A percentile compares a stretch with the other conserved stretches of the same genome.
phyloP scores from a whole-genome alignment of 2,329 filamentous ascomycete species.

The Alternaria longipes region DNA sequence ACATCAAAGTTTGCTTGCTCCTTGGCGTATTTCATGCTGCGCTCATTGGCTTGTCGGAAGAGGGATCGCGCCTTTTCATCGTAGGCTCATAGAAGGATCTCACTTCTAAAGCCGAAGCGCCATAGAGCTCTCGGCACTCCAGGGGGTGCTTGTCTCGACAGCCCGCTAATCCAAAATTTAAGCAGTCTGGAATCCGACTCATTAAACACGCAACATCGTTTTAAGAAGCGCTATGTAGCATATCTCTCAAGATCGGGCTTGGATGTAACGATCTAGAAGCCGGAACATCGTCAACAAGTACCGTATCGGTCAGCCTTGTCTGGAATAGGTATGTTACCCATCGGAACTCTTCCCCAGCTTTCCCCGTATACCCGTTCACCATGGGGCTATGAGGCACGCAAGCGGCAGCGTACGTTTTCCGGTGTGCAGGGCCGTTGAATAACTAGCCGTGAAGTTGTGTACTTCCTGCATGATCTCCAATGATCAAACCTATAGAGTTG shows the following conservation, averaged over 20 bases:
- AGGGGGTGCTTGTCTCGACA: not conserved
- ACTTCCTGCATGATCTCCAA: not conserved
- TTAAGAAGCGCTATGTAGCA: not conserved
- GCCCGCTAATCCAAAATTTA: not conserved
- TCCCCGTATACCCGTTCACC: not conserved
- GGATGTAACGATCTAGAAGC: not conserved
- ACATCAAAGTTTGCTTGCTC: constrained; percentile 17
- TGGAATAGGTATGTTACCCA: constrained; percentile 11
- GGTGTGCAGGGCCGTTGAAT: constrained; percentile 9
- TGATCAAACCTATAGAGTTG: not conserved
- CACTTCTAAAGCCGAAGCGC: not conserved
- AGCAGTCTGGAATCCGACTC: not conserved
- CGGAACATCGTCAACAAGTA: not conserved
- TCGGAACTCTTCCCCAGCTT: constrained; percentile 14
- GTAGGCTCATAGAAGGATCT: not conserved
- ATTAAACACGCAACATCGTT: not conserved
- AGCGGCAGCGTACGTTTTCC: constrained; percentile 8
- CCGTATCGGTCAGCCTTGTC: not conserved
- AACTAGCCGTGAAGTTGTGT: not conserved
- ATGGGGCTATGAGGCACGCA: constrained; percentile 6
- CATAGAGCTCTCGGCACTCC: not conserved
- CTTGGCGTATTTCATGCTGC: constrained; percentile 13
- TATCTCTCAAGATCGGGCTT: not conserved
- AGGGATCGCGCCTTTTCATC: not conserved
- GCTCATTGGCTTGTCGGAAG: not conserved